These are phyloP conservation scores for Austropuccinia psidii DNA, from an alignment of 1,284 basidiomycete species.

Conservation along the genomic window DNA sequence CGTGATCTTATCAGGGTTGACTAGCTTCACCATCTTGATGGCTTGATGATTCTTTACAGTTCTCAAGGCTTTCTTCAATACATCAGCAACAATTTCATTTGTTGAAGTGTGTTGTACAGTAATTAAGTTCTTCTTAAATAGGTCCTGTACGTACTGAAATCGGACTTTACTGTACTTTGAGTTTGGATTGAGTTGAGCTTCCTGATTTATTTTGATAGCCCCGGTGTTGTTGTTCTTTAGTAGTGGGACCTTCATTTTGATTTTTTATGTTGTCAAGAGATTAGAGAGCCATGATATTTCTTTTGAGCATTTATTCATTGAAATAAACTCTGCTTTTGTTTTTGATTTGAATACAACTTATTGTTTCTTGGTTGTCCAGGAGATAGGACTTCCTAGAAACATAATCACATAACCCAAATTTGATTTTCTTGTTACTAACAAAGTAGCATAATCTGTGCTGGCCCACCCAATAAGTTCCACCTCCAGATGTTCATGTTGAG, in stretches of 20 bases:
- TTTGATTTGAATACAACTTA: neutral
- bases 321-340: neutral
- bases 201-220: neutral
- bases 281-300: neutral
- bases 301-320: neutral
- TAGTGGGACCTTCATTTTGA: neutral
- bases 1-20: too few relatives aligned
- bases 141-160: neutral
- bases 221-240: neutral
- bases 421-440: too few relatives aligned
- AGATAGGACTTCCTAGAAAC: neutral
- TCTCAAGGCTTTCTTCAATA: constrained; percentile 46
- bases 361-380: neutral
- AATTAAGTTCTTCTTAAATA: neutral
- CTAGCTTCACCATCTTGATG: too few relatives aligned
- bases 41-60: too few relatives aligned
- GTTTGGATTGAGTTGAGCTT: neutral
- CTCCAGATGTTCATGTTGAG: too few relatives aligned
- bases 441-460: too few relatives aligned
- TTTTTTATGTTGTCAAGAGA: neutral
- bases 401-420: too few relatives aligned
- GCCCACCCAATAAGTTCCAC: too few relatives aligned
- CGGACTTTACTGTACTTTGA: neutral
- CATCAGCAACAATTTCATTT: constrained; percentile 43
- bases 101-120: too few relatives aligned